Evolutionary conservation across 2,329 filamentous ascomycete species (phyloP).

Genomic region (Colletotrichum sp.): DNA sequence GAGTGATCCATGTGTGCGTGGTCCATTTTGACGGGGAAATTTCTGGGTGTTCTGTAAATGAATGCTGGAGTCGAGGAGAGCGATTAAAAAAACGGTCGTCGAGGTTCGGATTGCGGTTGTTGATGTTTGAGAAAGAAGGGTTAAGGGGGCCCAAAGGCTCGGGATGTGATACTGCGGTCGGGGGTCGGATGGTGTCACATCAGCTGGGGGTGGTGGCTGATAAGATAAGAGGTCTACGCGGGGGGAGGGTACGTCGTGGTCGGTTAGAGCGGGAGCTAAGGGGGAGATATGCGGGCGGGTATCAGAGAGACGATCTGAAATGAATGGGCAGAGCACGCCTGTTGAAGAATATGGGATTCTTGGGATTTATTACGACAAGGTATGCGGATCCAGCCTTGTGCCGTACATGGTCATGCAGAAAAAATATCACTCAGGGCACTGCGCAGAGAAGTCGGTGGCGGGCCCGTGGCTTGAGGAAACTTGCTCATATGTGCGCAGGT

Average conservation of each 20-base stretch:
- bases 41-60: not conserved
- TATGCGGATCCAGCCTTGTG: not conserved
- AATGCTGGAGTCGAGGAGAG: not conserved
- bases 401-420: not conserved
- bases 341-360: not conserved
- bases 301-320: not conserved
- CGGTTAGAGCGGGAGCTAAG: not conserved
- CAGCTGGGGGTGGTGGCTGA: not conserved
- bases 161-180: not conserved
- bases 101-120: not conserved
- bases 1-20: constrained; percentile 45
- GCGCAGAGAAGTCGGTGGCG: constrained; percentile 2
- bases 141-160: not conserved
- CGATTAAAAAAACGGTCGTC: not conserved
- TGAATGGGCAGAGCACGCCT: not conserved
- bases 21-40: not conserved
- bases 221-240: not conserved
- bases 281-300: not conserved
- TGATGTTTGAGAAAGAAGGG: not conserved
- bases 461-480: constrained; percentile 31
- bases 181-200: not conserved
- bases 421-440: not conserved
- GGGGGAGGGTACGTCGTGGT: not conserved
- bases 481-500: constrained; percentile 46
- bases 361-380: not conserved